Evolutionary conservation across 2,329 filamentous ascomycete species (phyloP).

Genomic region (Dactylella cylindrospora): DNA sequence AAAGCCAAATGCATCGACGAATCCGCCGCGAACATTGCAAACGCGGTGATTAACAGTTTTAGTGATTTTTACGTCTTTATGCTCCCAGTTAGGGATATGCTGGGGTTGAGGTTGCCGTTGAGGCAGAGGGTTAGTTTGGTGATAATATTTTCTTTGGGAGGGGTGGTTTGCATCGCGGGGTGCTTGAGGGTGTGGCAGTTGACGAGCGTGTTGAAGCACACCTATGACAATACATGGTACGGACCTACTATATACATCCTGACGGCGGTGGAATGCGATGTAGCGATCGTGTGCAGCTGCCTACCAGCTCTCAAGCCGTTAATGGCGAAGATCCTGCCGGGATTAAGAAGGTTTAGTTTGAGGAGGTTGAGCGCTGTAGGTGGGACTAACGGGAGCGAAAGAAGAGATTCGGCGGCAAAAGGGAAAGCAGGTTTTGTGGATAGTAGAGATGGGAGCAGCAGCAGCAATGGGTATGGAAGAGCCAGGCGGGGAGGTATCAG

Average conservation of each 20-base stretch:
- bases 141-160: conserved; percentile 30
- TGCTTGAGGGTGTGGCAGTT: conserved; percentile 41
- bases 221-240: conserved; percentile 41
- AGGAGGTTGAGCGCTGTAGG: conserved; percentile 15
- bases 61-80: conserved; percentile 40
- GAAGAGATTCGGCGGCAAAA: background rate
- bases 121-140: conserved; percentile 35
- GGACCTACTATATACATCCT: conserved; percentile 41
- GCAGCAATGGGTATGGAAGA: background rate
- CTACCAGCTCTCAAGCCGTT: conserved; percentile 40
- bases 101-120: conserved; percentile 19
- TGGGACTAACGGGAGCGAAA: conserved; percentile 2
- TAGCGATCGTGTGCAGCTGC: conserved; percentile 34
- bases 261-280: conserved; percentile 37
- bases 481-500: conserved; percentile 30
- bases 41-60: conserved; percentile 38
- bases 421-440: conserved; percentile 11
- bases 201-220: conserved; percentile 15
- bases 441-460: conserved; percentile 4
- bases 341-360: conserved; percentile 30
- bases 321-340: conserved; percentile 29
- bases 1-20: conserved; percentile 29
- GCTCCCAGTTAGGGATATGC: conserved; percentile 39
- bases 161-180: conserved; percentile 34
- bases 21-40: conserved; percentile 24